Evolutionary conservation across 1,284 basidiomycete species (phyloP).

Genomic region (Fistulina hepatica): DNA sequence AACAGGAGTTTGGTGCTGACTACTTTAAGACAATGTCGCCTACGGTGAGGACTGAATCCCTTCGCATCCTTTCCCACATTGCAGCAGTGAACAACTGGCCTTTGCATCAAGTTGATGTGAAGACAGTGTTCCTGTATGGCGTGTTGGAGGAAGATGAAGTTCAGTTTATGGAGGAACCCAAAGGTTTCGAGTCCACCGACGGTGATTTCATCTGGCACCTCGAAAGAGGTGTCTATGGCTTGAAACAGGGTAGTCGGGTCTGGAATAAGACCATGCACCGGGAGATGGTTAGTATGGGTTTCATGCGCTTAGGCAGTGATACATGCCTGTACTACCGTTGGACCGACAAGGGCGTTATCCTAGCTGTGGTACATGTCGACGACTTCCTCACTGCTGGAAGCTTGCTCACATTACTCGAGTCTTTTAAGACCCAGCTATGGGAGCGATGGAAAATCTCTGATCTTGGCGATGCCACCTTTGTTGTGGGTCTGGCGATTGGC

Average conservation of each 20-base stretch:
- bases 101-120: slow-evolving; percentile 25
- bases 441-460: slow-evolving; percentile 19
- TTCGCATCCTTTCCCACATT: slow-evolving; percentile 27
- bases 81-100: slow-evolving; percentile 30
- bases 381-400: slow-evolving; percentile 6
- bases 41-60: slow-evolving; percentile 26
- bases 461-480: slow-evolving; percentile 13
- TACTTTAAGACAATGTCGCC: slow-evolving; percentile 34
- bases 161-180: slow-evolving; percentile 3
- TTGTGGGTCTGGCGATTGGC: slow-evolving; percentile 20
- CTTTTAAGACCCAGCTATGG: slow-evolving; percentile 9
- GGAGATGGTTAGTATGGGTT: slow-evolving; percentile 1
- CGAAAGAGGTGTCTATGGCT: slow-evolving; percentile 16
- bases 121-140: slow-evolving; percentile 20
- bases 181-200: slow-evolving; percentile 15
- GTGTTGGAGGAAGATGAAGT: slow-evolving; percentile 2
- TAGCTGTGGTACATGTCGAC: slow-evolving; percentile 5
- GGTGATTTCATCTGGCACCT: slow-evolving; percentile 14
- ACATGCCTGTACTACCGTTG: slow-evolving; percentile 5
- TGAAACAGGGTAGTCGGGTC: slow-evolving; percentile 10
- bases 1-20: slow-evolving; percentile 29
- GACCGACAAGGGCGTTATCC: neutral
- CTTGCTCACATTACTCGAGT: slow-evolving; percentile 6
- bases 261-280: slow-evolving; percentile 10
- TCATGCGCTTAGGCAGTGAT: slow-evolving; percentile 2